Evolutionary conservation across 179 eudicot genomes (phyloP), one percentile per base, ranked within the genome.

Genomic region (Carnegiea gigantea): DNA sequence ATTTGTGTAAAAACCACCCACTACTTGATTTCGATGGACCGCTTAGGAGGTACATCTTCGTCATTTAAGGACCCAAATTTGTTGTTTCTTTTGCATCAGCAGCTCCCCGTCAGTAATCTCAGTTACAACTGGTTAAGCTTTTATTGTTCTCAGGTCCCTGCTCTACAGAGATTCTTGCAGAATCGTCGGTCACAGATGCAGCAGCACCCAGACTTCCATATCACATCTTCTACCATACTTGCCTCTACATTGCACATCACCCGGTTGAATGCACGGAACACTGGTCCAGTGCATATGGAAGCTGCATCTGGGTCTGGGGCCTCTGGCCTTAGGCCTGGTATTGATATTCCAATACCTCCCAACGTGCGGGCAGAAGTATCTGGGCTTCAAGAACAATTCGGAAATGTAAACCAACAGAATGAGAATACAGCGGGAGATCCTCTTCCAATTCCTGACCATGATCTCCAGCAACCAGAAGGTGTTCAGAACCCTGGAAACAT

Each of bases 241-340:
- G 98, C 99, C 57, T 95, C 99, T 24, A 95, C 98, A 13, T 77
- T 95, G 84, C 99, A 94, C 83, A 95, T 95, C 84, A 95, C 97
- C 40, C 93, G 97, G 83, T 80, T 95, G 77, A 95, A 93, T 81
- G 86, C 93, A 57, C 83, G 95, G 79, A 92, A 81, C 82, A 36
- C 87, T 26, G 90, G 85, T 75, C 86, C 89, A 36, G 80, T 73
- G 43, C 44, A 40, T 40, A 38, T 82, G 62, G 90, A 86, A 46
- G 78, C 78, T 67, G 77, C 86, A 75, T 28, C 90, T 26, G 93
- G 87, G 73, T 83, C 89, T 57, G 90, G 86, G 75, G 87, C 86
- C 80, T 82, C 88, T 70, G 89, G 84, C 53, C 79, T 79, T 54
- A 81, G 90, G 83, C 83, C 85, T 57, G 89, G 85, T 81, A 80